phyloP scores from a whole-genome alignment of 192 early-diverging fungal genomes.

The Coemansia reversa region DNA sequence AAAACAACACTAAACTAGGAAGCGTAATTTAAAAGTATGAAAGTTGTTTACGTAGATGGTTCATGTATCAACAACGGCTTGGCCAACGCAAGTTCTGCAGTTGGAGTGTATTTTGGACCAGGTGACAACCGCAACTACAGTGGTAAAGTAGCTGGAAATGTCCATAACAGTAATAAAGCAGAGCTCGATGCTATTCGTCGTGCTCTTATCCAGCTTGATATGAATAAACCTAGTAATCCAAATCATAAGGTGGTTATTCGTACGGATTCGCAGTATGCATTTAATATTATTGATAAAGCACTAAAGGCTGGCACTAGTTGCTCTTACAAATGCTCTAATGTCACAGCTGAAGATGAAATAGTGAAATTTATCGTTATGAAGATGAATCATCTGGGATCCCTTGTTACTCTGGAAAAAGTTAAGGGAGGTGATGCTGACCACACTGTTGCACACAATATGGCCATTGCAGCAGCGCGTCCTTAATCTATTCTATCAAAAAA shows the following conservation, averaged over 20 bases:
- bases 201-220: background rate
- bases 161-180: background rate
- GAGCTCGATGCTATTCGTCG: slow-evolving; percentile 9
- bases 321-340: too few species aligned
- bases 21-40: background rate
- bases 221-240: background rate
- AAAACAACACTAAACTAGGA: too few species aligned
- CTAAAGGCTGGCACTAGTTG: too few species aligned
- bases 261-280: background rate
- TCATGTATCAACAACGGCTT: slow-evolving; percentile 9
- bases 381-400: too few species aligned
- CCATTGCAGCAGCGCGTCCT: too few species aligned
- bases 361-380: too few species aligned
- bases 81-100: background rate
- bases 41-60: slow-evolving; percentile 5
- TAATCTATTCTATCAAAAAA: too few species aligned
- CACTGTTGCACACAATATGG: too few species aligned
- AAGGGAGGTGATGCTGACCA: too few species aligned
- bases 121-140: slow-evolving; percentile 4
- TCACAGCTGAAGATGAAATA: too few species aligned
- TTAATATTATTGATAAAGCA: background rate
- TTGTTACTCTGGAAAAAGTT: too few species aligned
- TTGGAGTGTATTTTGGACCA: slow-evolving; percentile 10
- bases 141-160: background rate
- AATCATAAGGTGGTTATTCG: slow-evolving; percentile 2